Evolutionary conservation across 768 basidiomycete species (phyloP).

Genomic region (Termitomyces sp.): DNA sequence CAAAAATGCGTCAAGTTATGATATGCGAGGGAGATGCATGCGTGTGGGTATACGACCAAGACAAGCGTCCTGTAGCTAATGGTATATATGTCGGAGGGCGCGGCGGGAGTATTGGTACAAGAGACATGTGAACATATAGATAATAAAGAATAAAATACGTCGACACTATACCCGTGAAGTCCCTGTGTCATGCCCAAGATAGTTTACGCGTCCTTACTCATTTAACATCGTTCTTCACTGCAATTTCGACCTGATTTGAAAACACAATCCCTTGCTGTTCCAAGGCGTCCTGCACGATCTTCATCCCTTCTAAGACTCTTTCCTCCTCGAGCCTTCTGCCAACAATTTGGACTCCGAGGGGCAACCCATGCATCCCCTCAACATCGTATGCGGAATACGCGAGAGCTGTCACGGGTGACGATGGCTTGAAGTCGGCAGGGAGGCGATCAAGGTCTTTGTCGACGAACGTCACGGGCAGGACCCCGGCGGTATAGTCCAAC

Average conservation of each 20-base stretch:
- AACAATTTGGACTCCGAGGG: slow-evolving; percentile 63
- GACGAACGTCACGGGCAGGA: slow-evolving; percentile 57
- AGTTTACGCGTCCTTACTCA: neutral
- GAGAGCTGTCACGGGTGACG: slow-evolving; percentile 1
- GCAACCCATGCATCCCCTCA: slow-evolving; percentile 62
- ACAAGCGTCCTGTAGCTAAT: slow-evolving; percentile 2
- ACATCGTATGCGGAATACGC: slow-evolving; percentile 53
- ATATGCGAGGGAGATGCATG: neutral
- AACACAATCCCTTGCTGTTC: slow-evolving; percentile 24
- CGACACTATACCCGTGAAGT: neutral
- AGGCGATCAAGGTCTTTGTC: slow-evolving; percentile 32
- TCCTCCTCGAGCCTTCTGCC: slow-evolving; percentile 68
- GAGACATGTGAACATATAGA: slow-evolving; percentile 1
- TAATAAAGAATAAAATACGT: slow-evolving; percentile 12
- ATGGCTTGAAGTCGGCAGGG: slow-evolving; percentile 28
- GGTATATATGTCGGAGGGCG: slow-evolving; percentile 1
- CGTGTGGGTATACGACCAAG: neutral
- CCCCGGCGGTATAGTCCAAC: slow-evolving; percentile 57
- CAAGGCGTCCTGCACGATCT: slow-evolving; percentile 41
- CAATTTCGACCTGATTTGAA: slow-evolving; percentile 1
- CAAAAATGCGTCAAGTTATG: neutral
- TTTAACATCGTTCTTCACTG: neutral
- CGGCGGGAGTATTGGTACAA: slow-evolving; percentile 1
- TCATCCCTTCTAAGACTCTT: slow-evolving; percentile 68
- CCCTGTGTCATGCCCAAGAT: neutral